Evolutionary conservation across 495 filamentous ascomycete species (phyloP).

Genomic region (Penicillium ochrochloron): DNA sequence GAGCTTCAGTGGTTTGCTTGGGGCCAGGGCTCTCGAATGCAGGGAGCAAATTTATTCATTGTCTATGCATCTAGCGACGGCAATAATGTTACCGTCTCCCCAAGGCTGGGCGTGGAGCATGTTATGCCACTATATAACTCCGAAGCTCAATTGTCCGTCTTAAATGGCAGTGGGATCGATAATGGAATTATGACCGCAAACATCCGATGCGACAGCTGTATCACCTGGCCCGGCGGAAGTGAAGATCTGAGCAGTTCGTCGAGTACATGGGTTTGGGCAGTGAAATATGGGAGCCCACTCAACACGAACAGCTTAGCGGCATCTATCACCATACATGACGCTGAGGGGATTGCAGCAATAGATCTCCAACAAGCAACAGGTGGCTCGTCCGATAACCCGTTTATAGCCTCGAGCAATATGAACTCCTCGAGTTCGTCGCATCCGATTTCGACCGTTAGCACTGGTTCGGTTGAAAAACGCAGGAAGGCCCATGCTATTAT

Average conservation of each 20-base stretch:
- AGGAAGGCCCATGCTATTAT: conserved; percentile 46
- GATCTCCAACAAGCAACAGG: conserved; percentile 26
- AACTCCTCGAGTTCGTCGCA: neutral
- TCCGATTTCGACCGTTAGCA: neutral
- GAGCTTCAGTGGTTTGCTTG: conserved; percentile 66
- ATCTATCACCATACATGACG: conserved; percentile 63
- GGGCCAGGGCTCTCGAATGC: conserved; percentile 66
- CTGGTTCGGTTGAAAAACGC: conserved; percentile 12
- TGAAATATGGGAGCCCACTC: conserved; percentile 60
- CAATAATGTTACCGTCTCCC: conserved; percentile 66
- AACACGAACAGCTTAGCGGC: conserved; percentile 55
- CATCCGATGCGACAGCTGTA: conserved; percentile 62
- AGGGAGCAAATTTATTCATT: conserved; percentile 68
- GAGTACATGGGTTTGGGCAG: conserved; percentile 69
- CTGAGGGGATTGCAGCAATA: conserved; percentile 19
- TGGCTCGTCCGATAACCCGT: conserved; percentile 63
- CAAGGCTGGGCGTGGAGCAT: conserved; percentile 58
- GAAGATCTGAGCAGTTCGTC: conserved; percentile 48
- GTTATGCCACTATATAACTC: conserved; percentile 56
- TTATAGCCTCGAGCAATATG: conserved; percentile 32
- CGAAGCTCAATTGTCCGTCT: conserved; percentile 53
- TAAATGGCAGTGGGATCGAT: conserved; percentile 64
- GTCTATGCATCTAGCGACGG: conserved; percentile 59
- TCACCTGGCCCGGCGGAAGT: conserved; percentile 55
- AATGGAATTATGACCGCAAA: conserved; percentile 64